phyloP scores from a whole-genome alignment of 2,329 filamentous ascomycete genomes.

The Botrytis elliptica region DNA sequence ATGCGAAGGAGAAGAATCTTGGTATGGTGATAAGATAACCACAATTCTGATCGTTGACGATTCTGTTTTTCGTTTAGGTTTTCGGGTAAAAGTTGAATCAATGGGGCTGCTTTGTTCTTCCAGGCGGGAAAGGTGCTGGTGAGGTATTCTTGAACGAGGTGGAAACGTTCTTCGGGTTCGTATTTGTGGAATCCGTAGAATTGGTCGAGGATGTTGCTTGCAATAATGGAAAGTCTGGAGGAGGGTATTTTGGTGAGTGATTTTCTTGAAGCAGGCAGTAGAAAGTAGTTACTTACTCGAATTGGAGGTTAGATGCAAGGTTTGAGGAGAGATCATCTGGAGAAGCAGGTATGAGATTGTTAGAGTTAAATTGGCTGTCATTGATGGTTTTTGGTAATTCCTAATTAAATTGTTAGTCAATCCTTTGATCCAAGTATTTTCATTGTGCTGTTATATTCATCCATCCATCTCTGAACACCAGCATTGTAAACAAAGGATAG shows the following conservation, averaged over 20 bases:
- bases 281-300: background rate
- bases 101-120: background rate
- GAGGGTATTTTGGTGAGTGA: background rate
- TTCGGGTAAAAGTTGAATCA: background rate
- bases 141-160: background rate
- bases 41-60: background rate
- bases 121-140: background rate
- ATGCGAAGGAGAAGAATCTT: background rate
- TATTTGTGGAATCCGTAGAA: background rate
- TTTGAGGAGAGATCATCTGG: background rate
- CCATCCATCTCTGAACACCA: background rate
- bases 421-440: background rate
- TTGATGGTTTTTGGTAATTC: background rate
- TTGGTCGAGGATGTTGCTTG: background rate
- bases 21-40: background rate
- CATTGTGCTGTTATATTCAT: background rate
- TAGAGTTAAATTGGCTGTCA: background rate
- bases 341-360: background rate
- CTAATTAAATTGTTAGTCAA: background rate
- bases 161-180: background rate
- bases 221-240: background rate
- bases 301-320: background rate
- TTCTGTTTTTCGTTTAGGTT: background rate
- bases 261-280: background rate
- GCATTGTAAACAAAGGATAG: background rate